Evolutionary conservation across 148 eudicot genomes (phyloP), one percentile per base, ranked within the genome.

Genomic region (Gaultheria prostrata): DNA sequence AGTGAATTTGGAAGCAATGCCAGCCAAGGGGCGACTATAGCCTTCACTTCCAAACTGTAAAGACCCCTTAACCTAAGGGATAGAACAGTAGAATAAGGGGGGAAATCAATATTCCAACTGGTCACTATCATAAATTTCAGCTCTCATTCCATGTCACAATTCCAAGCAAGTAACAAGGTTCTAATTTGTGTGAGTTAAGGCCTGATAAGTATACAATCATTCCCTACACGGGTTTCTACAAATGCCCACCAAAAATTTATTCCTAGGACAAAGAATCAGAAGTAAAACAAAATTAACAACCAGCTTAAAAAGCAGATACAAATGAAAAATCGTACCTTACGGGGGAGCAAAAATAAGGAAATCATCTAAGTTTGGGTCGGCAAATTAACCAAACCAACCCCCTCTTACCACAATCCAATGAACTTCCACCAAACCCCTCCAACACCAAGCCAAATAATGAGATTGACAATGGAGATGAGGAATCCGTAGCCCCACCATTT

Each of bases 401-500:
- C 65, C 59, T 80, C 91, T 89, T 89, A 97, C 97, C 97, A 97
- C 85, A 97, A 87, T 39, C 99, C 99, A 43, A 97, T 88, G 83
- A 84, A 81, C 90, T 97, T 97, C 99, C 99, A 97, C 99, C 99
- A 96, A 77, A 87, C 67, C 13, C 98, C 99, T 83, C 99, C 99
- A 82, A 94, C 94, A 78, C 98, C 99, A 35, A 95, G 98, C 99
- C 99, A 97, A 77, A 97, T 97, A 43, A 93, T 50, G 78, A 97
- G 84, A 84, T 97, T 97, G 85, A 97, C 95, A 13, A 94, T 87
- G 5, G 99, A 97, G 87, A 91, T 85, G 53, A 97, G 51, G 89
- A 97, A 95, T 33, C 99, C 97, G 8, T 93, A 95, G 59, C 97
- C 98, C 98, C 98, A 97, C 99, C 99, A 97, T 89, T 93, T 80